Base-by-base conservation (phyloP, 1,284 basidiomycete species). In the Pholiota adiposa region DNA sequence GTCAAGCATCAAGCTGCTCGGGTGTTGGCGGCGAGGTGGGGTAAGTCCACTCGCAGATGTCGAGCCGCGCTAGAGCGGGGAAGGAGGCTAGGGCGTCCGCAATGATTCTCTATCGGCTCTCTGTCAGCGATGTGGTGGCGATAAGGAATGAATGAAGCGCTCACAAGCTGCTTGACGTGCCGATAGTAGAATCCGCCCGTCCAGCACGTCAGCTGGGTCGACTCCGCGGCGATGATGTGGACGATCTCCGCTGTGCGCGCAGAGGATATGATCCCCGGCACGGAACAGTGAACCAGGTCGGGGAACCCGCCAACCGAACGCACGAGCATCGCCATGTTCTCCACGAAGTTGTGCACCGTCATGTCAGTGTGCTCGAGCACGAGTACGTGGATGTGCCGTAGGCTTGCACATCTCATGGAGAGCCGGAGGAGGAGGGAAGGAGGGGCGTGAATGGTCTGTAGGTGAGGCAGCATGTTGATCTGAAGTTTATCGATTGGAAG, bases 111-210 rank as follows among this genome's bases (percentile, higher is more conserved):
- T 54, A n/a, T n/a, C n/a, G 40, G 14, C 12, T 18, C 6, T 33
- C 23, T 38, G 14, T 0, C 4, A 16, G 23, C 11, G 12, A 1
- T 23, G 18, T 4, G 12, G 12, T 3, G 3, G 19, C 4, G 16
- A 19, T 12, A 11, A 16, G 54, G 19, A 48, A 21, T 12, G 12
- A 31, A 7, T 25, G 23, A 0, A 40, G 3, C 21, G 31, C 58
- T 58, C 27, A 63, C 62, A 18, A 63, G 11, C 9, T 33, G 33
- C 7, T 25, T 19, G 1, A 27, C 14, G 18, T 59, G 46, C 9
- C 49, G 59, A 31, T 52, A 58, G 27, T 63, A 63, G n/a, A 60
- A 63, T 3, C 62, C 62, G 11, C 59, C 59, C 1, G 62, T 50
- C 62, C 62, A 63, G 43, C 59, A 61, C 36, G 58, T 44, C 8